Percentiles rank a stretch among this genome's conserved stretches.
phyloP scores from a whole-genome alignment of 495 filamentous ascomycete genomes.

The Staphylotrichum tortipilum region DNA sequence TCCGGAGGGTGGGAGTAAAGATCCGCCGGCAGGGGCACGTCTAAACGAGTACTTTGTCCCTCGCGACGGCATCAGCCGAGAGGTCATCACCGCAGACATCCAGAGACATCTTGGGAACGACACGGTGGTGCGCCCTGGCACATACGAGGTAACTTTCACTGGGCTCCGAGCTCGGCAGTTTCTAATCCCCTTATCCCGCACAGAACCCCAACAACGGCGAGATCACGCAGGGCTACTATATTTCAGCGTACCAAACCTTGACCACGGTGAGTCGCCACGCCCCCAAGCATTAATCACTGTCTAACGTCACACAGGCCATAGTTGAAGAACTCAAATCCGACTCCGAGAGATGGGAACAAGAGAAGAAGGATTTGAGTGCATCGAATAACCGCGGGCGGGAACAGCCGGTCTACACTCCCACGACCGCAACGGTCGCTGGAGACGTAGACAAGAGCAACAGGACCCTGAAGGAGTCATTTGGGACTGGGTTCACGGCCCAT shows the following conservation, averaged over 20 bases:
- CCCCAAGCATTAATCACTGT: too few species aligned
- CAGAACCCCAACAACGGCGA: conserved; percentile 47
- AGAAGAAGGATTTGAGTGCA: too few species aligned
- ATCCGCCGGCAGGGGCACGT: conserved; percentile 36
- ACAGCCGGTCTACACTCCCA: too few species aligned
- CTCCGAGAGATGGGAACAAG: too few species aligned
- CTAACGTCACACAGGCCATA: too few species aligned
- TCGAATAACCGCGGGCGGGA: too few species aligned
- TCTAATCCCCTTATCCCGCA: not conserved
- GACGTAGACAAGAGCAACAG: too few species aligned
- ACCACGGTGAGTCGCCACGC: conserved; percentile 81
- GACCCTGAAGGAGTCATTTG: too few species aligned
- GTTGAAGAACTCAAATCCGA: too few species aligned
- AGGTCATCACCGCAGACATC: conserved; percentile 92
- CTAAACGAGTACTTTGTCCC: conserved; percentile 82
- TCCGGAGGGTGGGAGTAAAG: too few species aligned
- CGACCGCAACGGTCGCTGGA: too few species aligned
- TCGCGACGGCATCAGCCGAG: conserved; percentile 81
- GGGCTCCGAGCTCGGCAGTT: conserved; percentile 1
- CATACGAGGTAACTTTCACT: conserved; percentile 62
- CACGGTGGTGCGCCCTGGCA: conserved; percentile 78
- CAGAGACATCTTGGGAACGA: conserved; percentile 90
- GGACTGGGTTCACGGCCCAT: too few species aligned
- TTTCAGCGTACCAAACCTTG: conserved; percentile 78
- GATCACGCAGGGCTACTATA: conserved; percentile 64